These are phyloP conservation scores for Boletus rubropictus DNA, from an alignment of 768 basidiomycete species.

Conservation along the genomic window DNA sequence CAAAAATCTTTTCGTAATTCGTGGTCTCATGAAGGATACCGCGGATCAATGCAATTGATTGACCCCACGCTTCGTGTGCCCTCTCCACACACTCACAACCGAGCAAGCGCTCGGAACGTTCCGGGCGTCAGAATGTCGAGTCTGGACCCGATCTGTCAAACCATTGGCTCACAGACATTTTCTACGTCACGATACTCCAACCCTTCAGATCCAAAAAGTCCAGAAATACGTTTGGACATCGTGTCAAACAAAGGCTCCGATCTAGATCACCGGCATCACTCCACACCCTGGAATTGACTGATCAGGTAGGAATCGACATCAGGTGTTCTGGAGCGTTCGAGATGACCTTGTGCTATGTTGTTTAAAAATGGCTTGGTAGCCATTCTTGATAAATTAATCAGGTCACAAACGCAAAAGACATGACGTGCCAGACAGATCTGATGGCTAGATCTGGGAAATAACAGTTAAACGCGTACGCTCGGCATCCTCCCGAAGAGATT, in stretches of 20 bases:
- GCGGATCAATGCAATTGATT: too few relatives aligned
- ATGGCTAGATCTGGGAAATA: not conserved
- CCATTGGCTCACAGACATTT: too few relatives aligned
- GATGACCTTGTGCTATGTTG: not conserved
- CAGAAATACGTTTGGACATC: not conserved
- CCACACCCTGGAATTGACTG: too few relatives aligned
- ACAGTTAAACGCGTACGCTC: too few relatives aligned
- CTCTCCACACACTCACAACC: not conserved
- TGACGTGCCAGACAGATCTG: constrained; percentile 1
- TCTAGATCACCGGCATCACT: too few relatives aligned
- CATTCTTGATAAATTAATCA: not conserved
- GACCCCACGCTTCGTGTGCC: too few relatives aligned
- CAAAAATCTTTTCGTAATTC: too few relatives aligned
- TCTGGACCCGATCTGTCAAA: not conserved
- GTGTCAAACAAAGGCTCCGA: not conserved
- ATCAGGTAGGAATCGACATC: not conserved
- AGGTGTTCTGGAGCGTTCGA: not conserved
- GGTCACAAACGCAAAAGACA: not conserved
- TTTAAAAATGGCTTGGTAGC: not conserved
- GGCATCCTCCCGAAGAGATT: too few relatives aligned
- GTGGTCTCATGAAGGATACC: too few relatives aligned
- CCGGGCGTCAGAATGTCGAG: not conserved
- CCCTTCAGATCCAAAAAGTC: too few relatives aligned
- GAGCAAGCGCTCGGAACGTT: not conserved
- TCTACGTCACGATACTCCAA: too few relatives aligned